Evolutionary conservation across 139 green algal species (phyloP).

Genomic region (Coccomyxa sp.): DNA sequence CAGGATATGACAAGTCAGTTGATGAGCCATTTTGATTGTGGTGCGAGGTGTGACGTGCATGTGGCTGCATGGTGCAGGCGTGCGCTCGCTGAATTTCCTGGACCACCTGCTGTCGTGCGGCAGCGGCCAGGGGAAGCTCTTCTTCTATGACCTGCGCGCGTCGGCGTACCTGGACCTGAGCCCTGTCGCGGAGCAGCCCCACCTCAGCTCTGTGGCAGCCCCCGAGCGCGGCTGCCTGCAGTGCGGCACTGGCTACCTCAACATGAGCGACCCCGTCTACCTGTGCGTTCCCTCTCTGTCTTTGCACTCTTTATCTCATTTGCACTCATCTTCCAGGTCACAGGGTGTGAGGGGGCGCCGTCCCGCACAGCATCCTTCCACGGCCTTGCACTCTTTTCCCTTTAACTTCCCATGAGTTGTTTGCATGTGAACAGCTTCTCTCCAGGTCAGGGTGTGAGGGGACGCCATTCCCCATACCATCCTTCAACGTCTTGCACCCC

Average conservation of each 20-base stretch:
- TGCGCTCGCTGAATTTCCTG: conserved; percentile 49
- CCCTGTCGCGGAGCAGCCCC: background rate
- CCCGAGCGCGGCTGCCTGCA: conserved; percentile 14
- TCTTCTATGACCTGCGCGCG: conserved; percentile 51
- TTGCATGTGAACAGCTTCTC: background rate
- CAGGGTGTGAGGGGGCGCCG: background rate
- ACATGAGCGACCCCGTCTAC: conserved; percentile 19
- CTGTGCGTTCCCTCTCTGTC: background rate
- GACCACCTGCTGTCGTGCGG: conserved; percentile 52
- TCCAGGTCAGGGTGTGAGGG: background rate
- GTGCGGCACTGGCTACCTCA: conserved; percentile 20
- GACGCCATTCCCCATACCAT: too few relatives aligned
- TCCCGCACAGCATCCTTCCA: background rate
- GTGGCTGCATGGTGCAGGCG: conserved; percentile 10
- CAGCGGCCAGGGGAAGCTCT: conserved; percentile 42
- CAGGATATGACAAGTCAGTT: too few relatives aligned
- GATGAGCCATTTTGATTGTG: too few relatives aligned
- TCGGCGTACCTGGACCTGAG: conserved; percentile 4
- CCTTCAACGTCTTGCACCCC: too few relatives aligned
- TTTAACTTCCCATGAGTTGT: background rate
- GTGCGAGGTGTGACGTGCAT: too few relatives aligned
- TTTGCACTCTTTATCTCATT: background rate
- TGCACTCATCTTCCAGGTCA: background rate
- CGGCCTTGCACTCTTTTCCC: background rate
- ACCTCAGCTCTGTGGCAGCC: background rate